Evolutionary conservation across 139 green algal species (phyloP), one percentile per base, ranked within the genome.

Genomic region (Trebouxia sp.): DNA sequence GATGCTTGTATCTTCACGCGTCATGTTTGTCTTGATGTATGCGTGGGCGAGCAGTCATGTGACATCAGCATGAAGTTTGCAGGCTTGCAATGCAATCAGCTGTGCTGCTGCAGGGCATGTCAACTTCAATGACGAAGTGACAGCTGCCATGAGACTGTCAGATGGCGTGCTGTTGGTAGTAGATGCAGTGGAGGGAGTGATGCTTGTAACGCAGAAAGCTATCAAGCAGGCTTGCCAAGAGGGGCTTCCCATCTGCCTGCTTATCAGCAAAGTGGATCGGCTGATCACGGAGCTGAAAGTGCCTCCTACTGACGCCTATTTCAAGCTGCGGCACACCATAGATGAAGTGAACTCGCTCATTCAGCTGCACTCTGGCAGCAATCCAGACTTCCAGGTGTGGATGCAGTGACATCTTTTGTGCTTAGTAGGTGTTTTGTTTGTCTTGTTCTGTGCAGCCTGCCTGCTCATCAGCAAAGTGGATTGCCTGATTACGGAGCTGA

Each of bases 211-310:
- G 22, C 91, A 98, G 83, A 90, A 93, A 28, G 72, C 72, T 24
- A 90, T 96, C 72, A 90, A 89, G 86, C 91, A 96, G 79, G 96
- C 95, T 5, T 83, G 97, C 43, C 81, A 85, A n/a, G 94, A 99
- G 85, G 85, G 91, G 14, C 87, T 99, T 30, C 83, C 91, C 74
- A 94, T 99, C 74, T 88, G 82, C 53, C 83, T 99, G 55, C 55
- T 98, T 35, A 92, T 99, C 80, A 96, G 88, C 85, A 99, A 99
- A 90, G 89, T 95, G 58, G 95, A 98, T 87, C 87, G 96, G 1
- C 90, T 99, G 26, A 98, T 99, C 70, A 94, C 90, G 14, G 97
- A 99, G 90, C 92, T 99, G 24, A 99, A 99, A 89, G 89, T 99
- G 56, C 97, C 97, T 0, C 97, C 97, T 2, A 81, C 85, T n/a